These are phyloP conservation scores for Syzygium syzygioides DNA, from an alignment of 441 rosid genomes.

Conservation along the genomic window DNA sequence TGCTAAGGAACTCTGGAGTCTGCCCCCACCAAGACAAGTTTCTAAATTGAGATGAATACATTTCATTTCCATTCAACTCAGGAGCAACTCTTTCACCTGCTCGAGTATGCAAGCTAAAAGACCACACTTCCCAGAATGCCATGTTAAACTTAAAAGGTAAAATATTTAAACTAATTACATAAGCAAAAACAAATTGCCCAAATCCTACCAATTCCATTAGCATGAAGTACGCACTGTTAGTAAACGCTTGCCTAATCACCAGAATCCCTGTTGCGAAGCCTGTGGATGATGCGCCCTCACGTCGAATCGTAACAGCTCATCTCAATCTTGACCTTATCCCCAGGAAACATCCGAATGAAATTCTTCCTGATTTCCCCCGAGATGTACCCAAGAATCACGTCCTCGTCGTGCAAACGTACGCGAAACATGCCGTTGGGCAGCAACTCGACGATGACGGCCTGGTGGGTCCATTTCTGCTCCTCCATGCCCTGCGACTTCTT, in stretches of 20 bases:
- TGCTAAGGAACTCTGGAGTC: no score
- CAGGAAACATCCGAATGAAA: slow-evolving; percentile 71
- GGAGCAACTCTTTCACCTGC: neutral
- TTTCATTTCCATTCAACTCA: neutral
- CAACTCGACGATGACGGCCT: slow-evolving; percentile 77
- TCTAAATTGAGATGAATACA: neutral
- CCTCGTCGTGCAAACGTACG: slow-evolving; percentile 61
- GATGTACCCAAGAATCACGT: slow-evolving; percentile 67
- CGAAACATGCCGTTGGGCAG: slow-evolving; percentile 89
- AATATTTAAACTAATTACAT: neutral
- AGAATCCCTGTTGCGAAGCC: slow-evolving; percentile 32
- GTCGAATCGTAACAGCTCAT: slow-evolving; percentile 77
- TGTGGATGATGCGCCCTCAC: slow-evolving; percentile 67
- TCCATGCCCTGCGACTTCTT: slow-evolving; percentile 9
- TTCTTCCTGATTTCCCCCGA: slow-evolving; percentile 87
- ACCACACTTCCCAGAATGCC: neutral
- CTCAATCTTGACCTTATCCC: slow-evolving; percentile 78
- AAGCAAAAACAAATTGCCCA: neutral
- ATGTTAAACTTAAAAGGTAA: neutral
- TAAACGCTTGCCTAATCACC: neutral
- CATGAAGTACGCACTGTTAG: neutral
- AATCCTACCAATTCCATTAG: neutral
- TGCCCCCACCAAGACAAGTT: no score
- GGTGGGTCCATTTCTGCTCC: slow-evolving; percentile 18
- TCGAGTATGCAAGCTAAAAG: neutral